Evolutionary conservation across 2,329 filamentous ascomycete species (phyloP).

Genomic region (Acarospora socialis): DNA sequence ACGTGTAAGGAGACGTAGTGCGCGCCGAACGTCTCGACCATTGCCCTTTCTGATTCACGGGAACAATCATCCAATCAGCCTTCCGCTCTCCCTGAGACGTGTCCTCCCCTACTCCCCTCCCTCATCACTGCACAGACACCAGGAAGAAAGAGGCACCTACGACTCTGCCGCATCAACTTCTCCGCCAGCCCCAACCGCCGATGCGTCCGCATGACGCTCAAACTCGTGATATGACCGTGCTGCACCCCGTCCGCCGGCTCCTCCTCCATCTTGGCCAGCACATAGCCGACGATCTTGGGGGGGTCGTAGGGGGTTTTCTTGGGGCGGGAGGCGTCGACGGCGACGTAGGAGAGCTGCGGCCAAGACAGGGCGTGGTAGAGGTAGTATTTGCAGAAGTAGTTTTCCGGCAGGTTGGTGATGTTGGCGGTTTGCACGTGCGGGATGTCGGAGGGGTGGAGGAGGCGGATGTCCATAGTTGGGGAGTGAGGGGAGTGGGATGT

Average conservation of each 20-base stretch:
- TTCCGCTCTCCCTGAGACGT: too few relatives aligned
- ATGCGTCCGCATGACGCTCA: conserved; percentile 95
- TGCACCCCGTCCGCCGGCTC: conserved; percentile 80
- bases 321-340: conserved; percentile 76
- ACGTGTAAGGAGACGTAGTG: conserved; percentile 94
- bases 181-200: conserved; percentile 81
- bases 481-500: conserved; percentile 31
- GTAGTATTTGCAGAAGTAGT: conserved; percentile 99
- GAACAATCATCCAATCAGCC: too few relatives aligned
- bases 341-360: conserved; percentile 94
- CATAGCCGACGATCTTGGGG: conserved; percentile 95
- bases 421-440: conserved; percentile 94
- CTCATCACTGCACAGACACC: too few relatives aligned
- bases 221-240: conserved; percentile 89
- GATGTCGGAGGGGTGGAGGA: conserved; percentile 70
- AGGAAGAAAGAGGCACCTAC: conserved; percentile 39
- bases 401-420: conserved; percentile 96
- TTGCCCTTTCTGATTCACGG: conserved; percentile 86
- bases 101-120: too few relatives aligned
- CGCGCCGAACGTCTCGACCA: conserved; percentile 88
- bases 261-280: conserved; percentile 99
- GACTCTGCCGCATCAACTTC: conserved; percentile 93
- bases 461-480: conserved; percentile 71
- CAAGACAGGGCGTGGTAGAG: conserved; percentile 96
- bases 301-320: conserved; percentile 69